Base-by-base conservation (phyloP, 2,329 filamentous ascomycete species). In the Chrysosporium queenslandicum region DNA sequence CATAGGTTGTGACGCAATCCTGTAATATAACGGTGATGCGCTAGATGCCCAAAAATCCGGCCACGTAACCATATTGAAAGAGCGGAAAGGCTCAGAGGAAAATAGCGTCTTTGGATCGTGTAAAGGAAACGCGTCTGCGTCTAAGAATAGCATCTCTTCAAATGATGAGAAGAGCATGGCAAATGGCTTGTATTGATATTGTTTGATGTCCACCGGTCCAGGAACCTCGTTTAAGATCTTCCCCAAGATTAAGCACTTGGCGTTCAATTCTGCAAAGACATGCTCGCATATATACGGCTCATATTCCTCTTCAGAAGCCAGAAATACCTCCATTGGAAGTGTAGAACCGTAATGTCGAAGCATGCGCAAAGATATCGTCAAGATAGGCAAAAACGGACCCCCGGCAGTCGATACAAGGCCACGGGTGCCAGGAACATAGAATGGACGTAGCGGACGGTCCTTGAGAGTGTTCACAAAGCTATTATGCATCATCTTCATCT, bases 111-210 rank as follows among this genome's bases (percentile, higher is more conserved):
- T 68, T 0, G 74, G 74, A 20, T 68, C 62, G 4, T 65, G 58
- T 2, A 76, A 52, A 1, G 74, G 69, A 34, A 76, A 72, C 37
- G 68, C 67, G 46, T 76, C 74, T 1, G 71, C 72, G 52, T 77
- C 74, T 14, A 77, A 61, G 58, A 74, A 76, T 4, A 77, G 63
- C 8, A 76, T 66, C 23, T 74, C 65, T 54, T 74, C 69, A 50
- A 77, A 77, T 0, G 71, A 72, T 6, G 72, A 75, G 58, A 76
- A 74, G 4, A 77, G 62, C 59, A 77, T 70, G 1, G 73, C 69
- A 30, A 77, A 69, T 1, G 67, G 63, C 57, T 77, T 77, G 58
- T 73, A 68, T 56, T 76, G 74, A 59, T 72, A 77, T 34, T 69
- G 66, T 14, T 64, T 59, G 46, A 76, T 67, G 11, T 66, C 58